Evolutionary conservation across 345 rosid species (phyloP), one percentile per base, ranked within the genome.

Genomic region (Euphorbia tirucalli): DNA sequence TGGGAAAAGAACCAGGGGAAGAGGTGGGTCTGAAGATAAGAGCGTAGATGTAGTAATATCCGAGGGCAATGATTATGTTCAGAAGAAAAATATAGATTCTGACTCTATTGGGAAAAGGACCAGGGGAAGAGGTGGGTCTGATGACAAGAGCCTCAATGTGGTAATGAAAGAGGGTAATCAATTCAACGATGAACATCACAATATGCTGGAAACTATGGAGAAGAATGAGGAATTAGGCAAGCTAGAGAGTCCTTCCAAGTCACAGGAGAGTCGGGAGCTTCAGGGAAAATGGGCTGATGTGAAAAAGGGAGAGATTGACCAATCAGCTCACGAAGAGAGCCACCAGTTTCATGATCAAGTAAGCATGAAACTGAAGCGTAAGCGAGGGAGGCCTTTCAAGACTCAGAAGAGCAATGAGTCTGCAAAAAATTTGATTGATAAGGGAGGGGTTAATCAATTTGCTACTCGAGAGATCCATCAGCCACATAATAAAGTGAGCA

Each of bases 181-280:
- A 18, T 72, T 61, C 55, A 27, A 72, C 46, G 50, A 11, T 24
- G 64, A 50, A 28, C 44, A 35, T 16, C 43, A 37, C 35, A 7
- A 25, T 60, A 22, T 7, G n/a, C 39, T 15, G 3, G 49, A 48
- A 59, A 18, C 13, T 11, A 56, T 15, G 5, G 27, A 21, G 27
- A 35, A 30, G 25, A 16, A 32, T 8, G 30, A 73, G 24, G 10
- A 28, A 49, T n/a, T 56, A 35, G 27, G 44, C 30, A 67, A 74
- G 58, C 54, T 24, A 52, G 82, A 85, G 52, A 76, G 86, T 69
- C 86, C 85, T 21, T 74, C 48, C 22, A 80, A 84, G 67, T 48
- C 43, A 31, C 60, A 9, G 69, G 57, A 32, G 15, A 61, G 70
- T 65, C 46, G 31, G 56, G 66, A 61, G 24, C 39, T 35, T 49